A percentile compares a stretch with the other conserved stretches of the same genome.
Evolutionary conservation across 495 filamentous ascomycete genomes (phyloP).

Genomic region (Pyrenopolyporus hunteri): DNA sequence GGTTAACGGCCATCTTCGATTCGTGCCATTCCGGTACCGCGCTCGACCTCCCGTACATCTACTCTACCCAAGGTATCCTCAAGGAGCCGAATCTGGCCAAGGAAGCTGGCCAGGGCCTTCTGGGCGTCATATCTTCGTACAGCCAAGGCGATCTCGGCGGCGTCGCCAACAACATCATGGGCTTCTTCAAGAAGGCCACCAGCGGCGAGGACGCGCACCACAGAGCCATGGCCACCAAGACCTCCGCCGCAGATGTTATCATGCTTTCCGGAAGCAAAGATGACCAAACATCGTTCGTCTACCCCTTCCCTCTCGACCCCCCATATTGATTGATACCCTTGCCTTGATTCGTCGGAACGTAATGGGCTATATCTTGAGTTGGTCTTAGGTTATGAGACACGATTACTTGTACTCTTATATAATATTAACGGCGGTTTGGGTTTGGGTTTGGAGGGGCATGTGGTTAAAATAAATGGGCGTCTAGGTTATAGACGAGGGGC

Average conservation of each 20-base stretch:
- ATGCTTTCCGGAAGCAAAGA: conserved; percentile 99
- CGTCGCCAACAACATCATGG: conserved; percentile 79
- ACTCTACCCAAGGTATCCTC: conserved; percentile 92
- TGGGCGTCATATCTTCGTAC: conserved; percentile 88
- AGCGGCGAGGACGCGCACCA: conserved; percentile 82
- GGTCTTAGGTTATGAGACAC: conserved; percentile 1
- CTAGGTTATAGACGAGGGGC: conserved; percentile 1
- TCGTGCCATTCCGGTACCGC: conserved; percentile 99
- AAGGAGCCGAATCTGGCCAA: conserved; percentile 98
- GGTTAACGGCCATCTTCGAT: conserved; percentile 97
- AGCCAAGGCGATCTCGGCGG: conserved; percentile 86
- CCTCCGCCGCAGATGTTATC: conserved; percentile 91
- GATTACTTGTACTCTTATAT: conserved; percentile 11
- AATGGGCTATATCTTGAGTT: neutral
- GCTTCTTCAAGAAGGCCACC: conserved; percentile 92
- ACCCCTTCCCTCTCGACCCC: conserved; percentile 51
- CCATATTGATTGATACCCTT: conserved; percentile 30
- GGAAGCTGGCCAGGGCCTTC: conserved; percentile 91
- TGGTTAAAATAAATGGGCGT: neutral
- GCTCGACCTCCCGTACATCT: conserved; percentile 95
- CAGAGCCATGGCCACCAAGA: conserved; percentile 84
- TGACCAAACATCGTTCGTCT: conserved; percentile 86
- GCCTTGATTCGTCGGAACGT: conserved; percentile 34
- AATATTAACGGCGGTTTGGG: neutral
- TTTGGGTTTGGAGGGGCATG: neutral